These are phyloP conservation scores for Verticillium alfalfae DNA, from an alignment of 2,329 filamentous ascomycete genomes.

Conservation along the genomic window DNA sequence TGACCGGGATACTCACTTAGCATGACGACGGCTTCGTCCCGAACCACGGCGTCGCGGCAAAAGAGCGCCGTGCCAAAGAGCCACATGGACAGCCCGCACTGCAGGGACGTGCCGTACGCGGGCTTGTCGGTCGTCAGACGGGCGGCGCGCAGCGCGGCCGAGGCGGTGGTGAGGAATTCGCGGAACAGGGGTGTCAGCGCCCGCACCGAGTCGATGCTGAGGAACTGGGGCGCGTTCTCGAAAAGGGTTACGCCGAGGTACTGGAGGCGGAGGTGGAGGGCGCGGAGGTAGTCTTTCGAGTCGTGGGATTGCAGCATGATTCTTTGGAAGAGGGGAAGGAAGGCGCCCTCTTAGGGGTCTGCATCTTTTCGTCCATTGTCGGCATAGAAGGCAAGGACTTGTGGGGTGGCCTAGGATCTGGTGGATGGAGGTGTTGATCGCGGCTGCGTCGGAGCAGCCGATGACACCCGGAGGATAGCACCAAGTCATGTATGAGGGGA, in stretches of 20 bases:
- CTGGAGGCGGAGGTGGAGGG: constrained; percentile 25
- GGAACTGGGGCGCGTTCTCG: constrained; percentile 17
- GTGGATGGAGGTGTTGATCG: constrained; percentile 8
- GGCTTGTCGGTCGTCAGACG: constrained; percentile 11
- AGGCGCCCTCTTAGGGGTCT: constrained; percentile 19
- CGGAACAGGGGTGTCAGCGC: constrained; percentile 20
- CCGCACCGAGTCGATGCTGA: constrained; percentile 12
- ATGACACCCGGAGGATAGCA: constrained; percentile 9
- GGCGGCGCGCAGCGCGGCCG: constrained; percentile 16
- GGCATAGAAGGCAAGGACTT: constrained; percentile 12
- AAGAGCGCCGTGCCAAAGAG: constrained; percentile 17
- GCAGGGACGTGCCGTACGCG: constrained; percentile 19
- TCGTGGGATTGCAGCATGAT: constrained; percentile 18
- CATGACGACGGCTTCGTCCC: constrained; percentile 23
- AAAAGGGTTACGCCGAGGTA: constrained; percentile 20
- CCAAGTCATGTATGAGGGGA: constrained; percentile 12
- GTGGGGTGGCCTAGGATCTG: constrained; percentile 11
- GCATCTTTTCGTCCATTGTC: constrained; percentile 4
- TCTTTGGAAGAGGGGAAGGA: constrained; percentile 24
- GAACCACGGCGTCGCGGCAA: constrained; percentile 23
- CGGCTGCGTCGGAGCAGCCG: constrained; percentile 4
- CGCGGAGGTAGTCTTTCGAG: constrained; percentile 20
- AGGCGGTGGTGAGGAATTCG: constrained; percentile 25
- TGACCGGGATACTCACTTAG: constrained; percentile 25
- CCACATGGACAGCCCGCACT: constrained; percentile 18